phyloP scores from a whole-genome alignment of 768 basidiomycete genomes.

The Tricholoma terreum region DNA sequence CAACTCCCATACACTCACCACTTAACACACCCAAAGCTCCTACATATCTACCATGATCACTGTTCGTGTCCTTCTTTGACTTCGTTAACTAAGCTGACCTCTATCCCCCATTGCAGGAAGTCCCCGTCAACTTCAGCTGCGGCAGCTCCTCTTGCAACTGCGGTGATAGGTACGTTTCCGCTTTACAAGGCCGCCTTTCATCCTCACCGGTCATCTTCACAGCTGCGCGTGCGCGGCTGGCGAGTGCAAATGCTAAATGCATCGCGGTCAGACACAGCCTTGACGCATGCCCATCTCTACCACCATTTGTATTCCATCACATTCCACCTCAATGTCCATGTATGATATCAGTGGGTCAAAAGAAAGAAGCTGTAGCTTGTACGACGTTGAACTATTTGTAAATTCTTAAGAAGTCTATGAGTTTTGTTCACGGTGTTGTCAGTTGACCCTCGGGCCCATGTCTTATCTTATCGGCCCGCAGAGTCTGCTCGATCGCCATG shows the following conservation, averaged over 20 bases:
- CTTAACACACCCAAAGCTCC: not conserved
- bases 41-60: slow-evolving; percentile 6
- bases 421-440: too few species aligned
- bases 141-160: slow-evolving; percentile 11
- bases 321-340: too few species aligned
- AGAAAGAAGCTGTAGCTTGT: too few species aligned
- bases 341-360: too few species aligned
- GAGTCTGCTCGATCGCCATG: too few species aligned
- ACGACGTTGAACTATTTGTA: too few species aligned
- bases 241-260: slow-evolving; percentile 13
- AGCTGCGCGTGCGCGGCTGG: slow-evolving; percentile 14
- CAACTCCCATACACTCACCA: not conserved
- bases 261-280: too few species aligned
- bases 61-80: slow-evolving; percentile 1
- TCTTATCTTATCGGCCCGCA: too few species aligned
- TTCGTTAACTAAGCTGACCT: not conserved
- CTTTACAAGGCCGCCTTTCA: not conserved
- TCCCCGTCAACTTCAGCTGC: slow-evolving; percentile 2
- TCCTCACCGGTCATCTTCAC: not conserved
- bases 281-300: too few species aligned
- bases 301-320: too few species aligned
- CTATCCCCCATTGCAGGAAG: not conserved
- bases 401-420: too few species aligned
- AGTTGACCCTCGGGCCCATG: too few species aligned
- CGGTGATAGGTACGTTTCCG: slow-evolving; percentile 6